Evolutionary conservation across 768 basidiomycete genomes (phyloP).

Genomic region (Crassisporium funariophilum): DNA sequence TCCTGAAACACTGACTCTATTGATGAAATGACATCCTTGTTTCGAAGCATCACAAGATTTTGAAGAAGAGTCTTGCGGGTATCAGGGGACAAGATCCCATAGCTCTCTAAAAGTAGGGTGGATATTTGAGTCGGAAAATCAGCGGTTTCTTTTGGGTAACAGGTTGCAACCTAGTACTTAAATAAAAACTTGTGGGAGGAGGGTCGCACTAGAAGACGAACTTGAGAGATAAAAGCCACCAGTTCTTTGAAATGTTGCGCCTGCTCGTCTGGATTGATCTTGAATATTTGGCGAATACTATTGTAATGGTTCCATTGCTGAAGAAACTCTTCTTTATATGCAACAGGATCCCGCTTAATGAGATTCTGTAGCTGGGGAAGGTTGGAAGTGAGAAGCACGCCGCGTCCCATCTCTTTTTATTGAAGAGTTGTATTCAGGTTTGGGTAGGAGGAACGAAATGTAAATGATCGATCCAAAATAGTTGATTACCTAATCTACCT

Average conservation of each 20-base stretch:
- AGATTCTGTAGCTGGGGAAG: constrained; percentile 96
- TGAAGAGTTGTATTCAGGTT: not conserved
- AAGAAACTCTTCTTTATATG: constrained; percentile 93
- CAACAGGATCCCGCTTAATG: constrained; percentile 89
- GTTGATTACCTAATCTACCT: constrained; percentile 12
- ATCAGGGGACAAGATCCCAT: constrained; percentile 74
- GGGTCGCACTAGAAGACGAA: constrained; percentile 22
- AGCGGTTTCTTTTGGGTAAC: constrained; percentile 90
- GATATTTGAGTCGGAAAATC: constrained; percentile 84
- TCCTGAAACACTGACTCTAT: constrained; percentile 77
- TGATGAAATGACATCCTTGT: constrained; percentile 90
- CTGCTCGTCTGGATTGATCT: constrained; percentile 81
- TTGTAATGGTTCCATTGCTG: constrained; percentile 97
- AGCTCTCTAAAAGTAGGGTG: constrained; percentile 75
- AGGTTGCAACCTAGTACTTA: constrained; percentile 70
- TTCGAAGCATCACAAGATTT: constrained; percentile 90
- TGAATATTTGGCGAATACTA: constrained; percentile 83
- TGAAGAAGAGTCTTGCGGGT: constrained; percentile 84
- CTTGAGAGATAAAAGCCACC: constrained; percentile 90
- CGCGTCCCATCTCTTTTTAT: constrained; percentile 47
- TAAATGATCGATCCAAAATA: not conserved
- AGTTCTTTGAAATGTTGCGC: constrained; percentile 85
- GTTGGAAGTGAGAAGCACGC: constrained; percentile 81
- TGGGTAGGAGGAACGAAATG: constrained; percentile 1
- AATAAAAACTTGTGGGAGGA: not conserved